These are phyloP conservation scores for Clohesyomyces aquaticus DNA, from an alignment of 495 filamentous ascomycete genomes.

Conservation along the genomic window DNA sequence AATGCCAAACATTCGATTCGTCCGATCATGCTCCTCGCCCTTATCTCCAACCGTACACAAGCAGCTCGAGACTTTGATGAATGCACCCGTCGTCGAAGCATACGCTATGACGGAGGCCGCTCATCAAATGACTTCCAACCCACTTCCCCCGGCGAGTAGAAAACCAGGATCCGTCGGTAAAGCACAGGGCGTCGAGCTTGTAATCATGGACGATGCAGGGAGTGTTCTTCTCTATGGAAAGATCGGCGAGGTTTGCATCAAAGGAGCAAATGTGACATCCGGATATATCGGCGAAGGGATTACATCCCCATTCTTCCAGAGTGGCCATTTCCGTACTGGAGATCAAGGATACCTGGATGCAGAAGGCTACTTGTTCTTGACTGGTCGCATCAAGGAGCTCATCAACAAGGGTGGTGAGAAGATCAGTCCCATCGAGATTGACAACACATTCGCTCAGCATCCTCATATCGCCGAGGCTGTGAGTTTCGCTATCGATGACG, in stretches of 20 bases:
- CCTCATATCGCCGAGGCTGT: constrained; percentile 39
- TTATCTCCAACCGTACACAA: constrained; percentile 25
- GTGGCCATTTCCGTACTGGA: constrained; percentile 56
- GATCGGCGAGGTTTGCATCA: constrained; percentile 42
- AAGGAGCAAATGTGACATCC: constrained; percentile 40
- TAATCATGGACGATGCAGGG: constrained; percentile 26
- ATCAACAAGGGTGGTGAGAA: constrained; percentile 86
- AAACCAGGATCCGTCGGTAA: constrained; percentile 28
- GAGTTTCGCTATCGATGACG: constrained; percentile 29
- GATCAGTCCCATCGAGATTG: constrained; percentile 61
- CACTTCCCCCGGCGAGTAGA: constrained; percentile 17
- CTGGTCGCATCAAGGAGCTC: constrained; percentile 80
- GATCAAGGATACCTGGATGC: constrained; percentile 55
- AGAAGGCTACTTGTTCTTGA: constrained; percentile 75
- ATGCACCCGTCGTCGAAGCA: constrained; percentile 22
- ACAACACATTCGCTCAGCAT: constrained; percentile 38
- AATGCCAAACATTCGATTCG: constrained; percentile 50
- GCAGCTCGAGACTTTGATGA: constrained; percentile 20
- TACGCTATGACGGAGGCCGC: constrained; percentile 32
- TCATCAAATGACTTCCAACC: constrained; percentile 32
- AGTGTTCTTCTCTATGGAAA: constrained; percentile 19
- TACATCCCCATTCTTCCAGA: constrained; percentile 46
- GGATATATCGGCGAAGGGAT: constrained; percentile 24
- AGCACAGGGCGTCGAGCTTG: constrained; percentile 30
- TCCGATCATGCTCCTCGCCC: constrained; percentile 29